A percentile compares a stretch with the other conserved stretches of the same genome.
These are phyloP conservation scores for Microdochium trichocladiopsis DNA, from an alignment of 2,329 filamentous ascomycete genomes.

Conservation along the genomic window DNA sequence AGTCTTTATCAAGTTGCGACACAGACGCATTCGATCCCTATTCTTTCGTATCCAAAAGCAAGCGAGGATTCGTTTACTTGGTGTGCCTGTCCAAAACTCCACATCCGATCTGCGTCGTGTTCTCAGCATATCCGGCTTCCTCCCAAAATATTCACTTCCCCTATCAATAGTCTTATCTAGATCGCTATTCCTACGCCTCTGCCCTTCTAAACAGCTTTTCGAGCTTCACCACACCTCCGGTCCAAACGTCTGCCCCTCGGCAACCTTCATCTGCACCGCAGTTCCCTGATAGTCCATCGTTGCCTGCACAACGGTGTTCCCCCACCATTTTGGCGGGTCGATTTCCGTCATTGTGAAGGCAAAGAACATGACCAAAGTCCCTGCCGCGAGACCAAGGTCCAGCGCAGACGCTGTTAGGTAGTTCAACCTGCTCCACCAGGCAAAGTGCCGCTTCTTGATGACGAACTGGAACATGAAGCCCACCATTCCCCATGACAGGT, in stretches of 20 bases:
- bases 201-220: no score
- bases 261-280: constrained; percentile 48
- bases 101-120: no score
- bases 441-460: constrained; percentile 55
- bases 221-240: constrained; percentile 43
- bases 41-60: no score
- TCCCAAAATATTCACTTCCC: no score
- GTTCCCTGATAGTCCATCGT: constrained; percentile 56
- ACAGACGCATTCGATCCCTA: no score
- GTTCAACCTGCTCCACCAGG: constrained; percentile 70
- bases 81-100: no score
- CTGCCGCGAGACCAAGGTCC: constrained; percentile 61
- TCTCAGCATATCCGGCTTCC: no score
- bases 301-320: constrained; percentile 48
- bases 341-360: constrained; percentile 58
- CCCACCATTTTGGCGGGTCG: constrained; percentile 62
- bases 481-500: constrained; percentile 66
- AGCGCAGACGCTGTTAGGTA: constrained; percentile 65
- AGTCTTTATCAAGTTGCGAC: no score
- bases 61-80: no score
- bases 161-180: no score
- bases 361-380: constrained; percentile 64
- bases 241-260: constrained; percentile 53
- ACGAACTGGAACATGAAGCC: constrained; percentile 65
- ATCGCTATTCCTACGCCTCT: no score